Evolutionary conservation across 1,139 yeast species (phyloP), one percentile per base, ranked within the genome.

Genomic region (Magnusiomyces paraingens): DNA sequence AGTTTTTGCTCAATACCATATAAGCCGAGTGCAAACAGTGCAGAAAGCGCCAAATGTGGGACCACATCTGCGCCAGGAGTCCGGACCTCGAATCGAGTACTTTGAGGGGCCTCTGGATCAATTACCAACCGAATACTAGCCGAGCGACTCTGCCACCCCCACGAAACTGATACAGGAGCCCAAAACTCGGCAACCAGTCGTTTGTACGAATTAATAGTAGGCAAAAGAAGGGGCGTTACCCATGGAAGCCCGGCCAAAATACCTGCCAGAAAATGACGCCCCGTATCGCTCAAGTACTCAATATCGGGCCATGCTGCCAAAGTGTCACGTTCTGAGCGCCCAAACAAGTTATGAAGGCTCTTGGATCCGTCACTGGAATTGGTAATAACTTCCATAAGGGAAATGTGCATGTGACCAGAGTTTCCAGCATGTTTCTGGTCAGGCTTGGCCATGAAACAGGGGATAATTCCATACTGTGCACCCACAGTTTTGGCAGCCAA

Each of bases 361-460:
- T 26, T 26, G 32, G 32, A 26, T n/a, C 54, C 50, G 22, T 47
- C 50, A 47, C 65, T 69, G 8, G 32, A 8, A 20, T 47, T 49
- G 32, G 32, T 26, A 4, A 8, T 26, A 8, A 26, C 32, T 5
- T 52, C 44, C 17, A 63, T 58, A 21, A 70, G 53, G 18, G 71
- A 67, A 35, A 69, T 63, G 54, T 70, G 73, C 22, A 70, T 59
- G 52, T 70, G 73, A 4, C 73, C 73, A 15, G 73, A 69, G 57
- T 70, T 70, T 11, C 73, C 73, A 1, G 73, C 72, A 57, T 69
- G 57, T 3, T 69, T 70, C 22, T 64, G 63, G 47, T 64, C 61
- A 6, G 73, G 73, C 52, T 70, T 70, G 42, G 73, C 73, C 73
- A 70, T 70, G 61, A 70, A 70, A 51, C 71, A 67, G 11, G 73